Base-by-base conservation (phyloP, 2,329 filamentous ascomycete genomes). In the Endothia cerciana region DNA sequence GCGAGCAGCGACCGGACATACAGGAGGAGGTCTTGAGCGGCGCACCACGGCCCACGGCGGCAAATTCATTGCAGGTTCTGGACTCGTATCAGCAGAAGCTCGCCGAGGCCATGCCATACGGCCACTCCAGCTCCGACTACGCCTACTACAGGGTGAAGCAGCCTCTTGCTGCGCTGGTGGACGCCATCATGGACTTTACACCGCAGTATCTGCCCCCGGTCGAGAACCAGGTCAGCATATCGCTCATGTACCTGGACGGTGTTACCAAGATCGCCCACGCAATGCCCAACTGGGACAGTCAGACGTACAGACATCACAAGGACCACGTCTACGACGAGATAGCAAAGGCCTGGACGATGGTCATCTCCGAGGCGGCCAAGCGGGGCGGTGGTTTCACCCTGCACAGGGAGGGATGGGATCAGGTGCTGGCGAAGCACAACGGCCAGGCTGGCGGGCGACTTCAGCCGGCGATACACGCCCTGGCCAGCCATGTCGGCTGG, bases 281-380 rank as follows among this genome's bases (percentile, higher is more conserved):
- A 47, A 83, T 99, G 53, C 95, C 95, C 3, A 87, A 97, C 73
- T 99, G 94, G 93, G 91, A 95, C 71, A 92, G 89, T 55, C 91
- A 91, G 67, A 88, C 92, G 69, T 91, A 97, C 79, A 94, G 94
- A 70, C 87, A 97, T 72, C 92, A 97, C 81, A 97, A 97, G 78
- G 91, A 97, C 71, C 93, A 93, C 69, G 94, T 94, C 7, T 99
- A 99, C 75, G 94, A 99, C 73, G 95, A 98, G 75, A 94, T 99
- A 69, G 90, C 92, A 33, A 93, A 91, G 73, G 95, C 95, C 1
- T 99, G 95, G 95, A 89, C 92, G 19, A 78, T 96, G 71, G 94
- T 97, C 60, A 91, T 99, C 71, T 90, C 89, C 68, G 95, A 99
- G 77, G 93, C 93, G 1, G 89, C 91, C 28, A 98, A 98, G 81